These are phyloP conservation scores for Sclerotinia minor DNA, from an alignment of 2,329 filamentous ascomycete species.

Conservation along the genomic window DNA sequence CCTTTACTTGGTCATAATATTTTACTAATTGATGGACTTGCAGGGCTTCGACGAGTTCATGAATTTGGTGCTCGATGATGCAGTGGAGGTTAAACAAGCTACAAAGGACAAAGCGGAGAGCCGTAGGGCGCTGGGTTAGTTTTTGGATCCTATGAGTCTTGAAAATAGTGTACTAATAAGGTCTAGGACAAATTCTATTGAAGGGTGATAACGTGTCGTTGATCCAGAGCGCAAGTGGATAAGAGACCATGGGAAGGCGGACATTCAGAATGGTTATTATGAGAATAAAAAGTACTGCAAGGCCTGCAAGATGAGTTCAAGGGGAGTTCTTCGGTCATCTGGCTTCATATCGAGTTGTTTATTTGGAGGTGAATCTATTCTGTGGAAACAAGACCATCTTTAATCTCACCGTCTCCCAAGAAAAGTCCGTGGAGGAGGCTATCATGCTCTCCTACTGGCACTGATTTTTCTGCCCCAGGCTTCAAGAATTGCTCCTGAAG, in stretches of 20 bases:
- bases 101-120: constrained; percentile 81
- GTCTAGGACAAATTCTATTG: constrained; percentile 61
- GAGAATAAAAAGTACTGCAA: constrained; percentile 31
- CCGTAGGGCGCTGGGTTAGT: constrained; percentile 74
- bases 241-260: constrained; percentile 35
- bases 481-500: constrained; percentile 81
- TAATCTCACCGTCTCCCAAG: constrained; percentile 66
- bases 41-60: constrained; percentile 99
- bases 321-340: constrained; percentile 27
- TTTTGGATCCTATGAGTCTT: constrained; percentile 37
- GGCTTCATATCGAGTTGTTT: constrained; percentile 22
- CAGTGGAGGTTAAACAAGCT: constrained; percentile 83
- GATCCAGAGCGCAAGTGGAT: constrained; percentile 51
- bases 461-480: constrained; percentile 55
- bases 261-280: constrained; percentile 30
- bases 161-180: constrained; percentile 28
- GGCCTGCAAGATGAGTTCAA: constrained; percentile 22
- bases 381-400: constrained; percentile 39
- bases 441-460: constrained; percentile 77
- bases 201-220: constrained; percentile 68
- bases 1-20: not conserved
- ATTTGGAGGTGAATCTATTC: constrained; percentile 25
- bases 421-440: constrained; percentile 77
- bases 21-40: constrained; percentile 29
- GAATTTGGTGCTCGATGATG: constrained; percentile 96